Evolutionary conservation across 2,329 filamentous ascomycete genomes (phyloP), one percentile per base, ranked within the genome.

Genomic region (Pseudogymnoascus sp.): DNA sequence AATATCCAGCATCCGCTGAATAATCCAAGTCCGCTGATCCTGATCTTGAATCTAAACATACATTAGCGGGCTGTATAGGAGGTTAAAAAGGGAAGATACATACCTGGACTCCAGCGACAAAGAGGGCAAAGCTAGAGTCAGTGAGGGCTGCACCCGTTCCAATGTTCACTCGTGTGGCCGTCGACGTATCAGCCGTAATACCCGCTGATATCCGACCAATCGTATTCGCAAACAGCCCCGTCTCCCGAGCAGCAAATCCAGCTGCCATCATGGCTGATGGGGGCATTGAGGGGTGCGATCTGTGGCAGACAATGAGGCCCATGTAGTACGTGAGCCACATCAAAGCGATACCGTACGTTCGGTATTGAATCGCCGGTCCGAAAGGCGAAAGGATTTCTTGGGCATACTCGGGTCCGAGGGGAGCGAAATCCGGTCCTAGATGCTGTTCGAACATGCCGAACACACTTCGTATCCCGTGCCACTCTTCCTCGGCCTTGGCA

Each of bases 261-360:
- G 91, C 91, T 2, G 94, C 92, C 69, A 92, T 84, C 84, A 96
- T 92, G 36, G 92, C 89, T 7, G 92, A 87, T 0, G 93, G 91
- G 0, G 92, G 93, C 92, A 97, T 97, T 25, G 83, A 84, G 0
- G 94, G 94, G 67, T 97, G 92, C 0, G 87, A 81, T 35, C 94
- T 83, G 63, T 93, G 80, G n/a, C 94, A 81, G 61, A 92, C 82
- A 62, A 97, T 93, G 55, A 91, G 81, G 0, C 87, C 87, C 79
- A 93, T 90, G 74, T 96, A 89, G 72, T 90, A 92, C 66, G 92
- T 88, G 71, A 89, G 86, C 90, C 92, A 96, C 21, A 97, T 80
- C 35, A 90, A 88, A 2, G 89, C 90, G 65, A 97, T 88, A n/a
- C 88, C 87, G 72, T 91, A 93, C 1, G 89, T 93, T 31, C 90